phyloP scores from a whole-genome alignment of 106 monocot genomes.

The Phalaenopsis aphrodite region DNA sequence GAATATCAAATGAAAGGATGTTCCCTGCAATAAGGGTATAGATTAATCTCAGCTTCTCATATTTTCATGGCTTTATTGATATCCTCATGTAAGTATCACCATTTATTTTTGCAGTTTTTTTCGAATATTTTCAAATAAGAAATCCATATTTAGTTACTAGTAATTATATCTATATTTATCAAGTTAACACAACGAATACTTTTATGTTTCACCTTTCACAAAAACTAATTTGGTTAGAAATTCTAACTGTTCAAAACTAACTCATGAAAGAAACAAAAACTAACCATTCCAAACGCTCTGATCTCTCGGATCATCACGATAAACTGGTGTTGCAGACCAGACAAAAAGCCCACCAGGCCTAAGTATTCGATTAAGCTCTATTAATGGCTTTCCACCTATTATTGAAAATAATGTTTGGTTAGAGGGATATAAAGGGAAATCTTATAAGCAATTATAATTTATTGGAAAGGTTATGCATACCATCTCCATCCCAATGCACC shows the following conservation, averaged over 20 bases:
- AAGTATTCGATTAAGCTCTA: conserved; percentile 90
- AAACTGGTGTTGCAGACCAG: conserved; percentile 99
- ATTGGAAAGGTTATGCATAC: conserved; percentile 26
- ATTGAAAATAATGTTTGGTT: conserved; percentile 7
- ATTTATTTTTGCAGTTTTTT: neutral
- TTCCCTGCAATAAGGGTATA: neutral
- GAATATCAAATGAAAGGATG: neutral
- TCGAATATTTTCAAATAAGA: neutral
- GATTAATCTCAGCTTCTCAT: neutral
- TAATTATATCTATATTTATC: neutral
- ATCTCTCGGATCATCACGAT: conserved; percentile 63
- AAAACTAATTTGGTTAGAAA: neutral
- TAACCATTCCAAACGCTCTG: conserved; percentile 72
- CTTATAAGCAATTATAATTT: neutral
- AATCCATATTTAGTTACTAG: neutral
- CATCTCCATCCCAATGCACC: conserved; percentile 87
- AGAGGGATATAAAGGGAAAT: neutral
- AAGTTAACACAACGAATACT: neutral
- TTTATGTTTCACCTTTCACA: neutral
- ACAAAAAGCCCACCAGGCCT: conserved; percentile 83
- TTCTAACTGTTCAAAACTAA: neutral
- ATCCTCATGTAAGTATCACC: neutral
- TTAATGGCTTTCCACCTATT: conserved; percentile 78
- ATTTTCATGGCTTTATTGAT: neutral
- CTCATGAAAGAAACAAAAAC: conserved; percentile 12